phyloP scores from a whole-genome alignment of 768 basidiomycete genomes.

The Suillus decipiens region DNA sequence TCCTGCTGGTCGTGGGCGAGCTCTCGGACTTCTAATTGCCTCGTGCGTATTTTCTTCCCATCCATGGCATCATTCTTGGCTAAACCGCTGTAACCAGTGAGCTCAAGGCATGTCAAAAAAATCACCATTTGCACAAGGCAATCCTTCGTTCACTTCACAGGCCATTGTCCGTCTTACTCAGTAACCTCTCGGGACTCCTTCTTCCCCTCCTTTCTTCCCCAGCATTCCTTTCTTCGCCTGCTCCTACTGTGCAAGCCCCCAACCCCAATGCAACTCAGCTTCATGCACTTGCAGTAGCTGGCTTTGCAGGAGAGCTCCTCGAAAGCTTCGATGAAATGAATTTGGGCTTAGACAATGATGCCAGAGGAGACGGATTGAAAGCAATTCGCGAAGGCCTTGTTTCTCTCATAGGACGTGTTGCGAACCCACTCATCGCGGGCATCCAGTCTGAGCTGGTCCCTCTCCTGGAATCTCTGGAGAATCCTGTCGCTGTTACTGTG shows the following conservation, averaged over 20 bases:
- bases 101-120: slow-evolving; percentile 62
- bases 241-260: slow-evolving; percentile 51
- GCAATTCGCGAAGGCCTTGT: slow-evolving; percentile 68
- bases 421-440: slow-evolving; percentile 61
- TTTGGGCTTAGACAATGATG: slow-evolving; percentile 61
- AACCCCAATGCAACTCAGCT: slow-evolving; percentile 66
- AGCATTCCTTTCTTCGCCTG: slow-evolving; percentile 53
- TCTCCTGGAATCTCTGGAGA: slow-evolving; percentile 64
- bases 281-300: slow-evolving; percentile 68
- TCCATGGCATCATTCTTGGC: slow-evolving; percentile 16
- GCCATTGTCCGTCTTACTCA: slow-evolving; percentile 73
- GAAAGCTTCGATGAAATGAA: slow-evolving; percentile 67
- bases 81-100: slow-evolving; percentile 48
- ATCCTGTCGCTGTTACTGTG: slow-evolving; percentile 33
- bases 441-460: slow-evolving; percentile 64
- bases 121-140: slow-evolving; percentile 65
- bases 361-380: slow-evolving; percentile 68
- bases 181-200: slow-evolving; percentile 67
- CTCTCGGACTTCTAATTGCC: slow-evolving; percentile 67
- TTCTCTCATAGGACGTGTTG: slow-evolving; percentile 65
- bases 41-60: slow-evolving; percentile 50
- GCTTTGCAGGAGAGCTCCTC: slow-evolving; percentile 74
- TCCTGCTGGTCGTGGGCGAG: slow-evolving; percentile 70
- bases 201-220: slow-evolving; percentile 67
- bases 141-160: slow-evolving; percentile 74